Conservation (phyloP, 2,329 filamentous ascomycete species). For the Aspergillus awamori region DNA sequence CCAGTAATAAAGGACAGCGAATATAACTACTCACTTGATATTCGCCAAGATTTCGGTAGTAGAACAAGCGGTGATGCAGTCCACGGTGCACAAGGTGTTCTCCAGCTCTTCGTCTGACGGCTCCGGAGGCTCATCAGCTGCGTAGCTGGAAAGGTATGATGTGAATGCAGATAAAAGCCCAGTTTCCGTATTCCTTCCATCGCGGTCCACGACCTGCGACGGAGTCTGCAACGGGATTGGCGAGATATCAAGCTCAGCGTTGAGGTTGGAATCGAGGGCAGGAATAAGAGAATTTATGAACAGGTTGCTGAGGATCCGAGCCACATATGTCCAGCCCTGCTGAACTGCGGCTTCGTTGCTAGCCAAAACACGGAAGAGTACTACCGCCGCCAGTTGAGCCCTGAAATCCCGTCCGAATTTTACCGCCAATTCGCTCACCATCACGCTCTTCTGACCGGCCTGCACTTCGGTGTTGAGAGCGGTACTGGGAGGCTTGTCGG, state of each 20-base stretch:
- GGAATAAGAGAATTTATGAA: slow-evolving; percentile 94
- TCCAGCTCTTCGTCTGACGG: slow-evolving; percentile 97
- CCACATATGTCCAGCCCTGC: slow-evolving; percentile 64
- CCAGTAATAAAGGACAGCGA: slow-evolving; percentile 19
- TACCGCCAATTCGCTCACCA: slow-evolving; percentile 97
- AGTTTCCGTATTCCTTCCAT: slow-evolving; percentile 73
- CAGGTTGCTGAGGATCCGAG: slow-evolving; percentile 90
- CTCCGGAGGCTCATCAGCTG: slow-evolving; percentile 94
- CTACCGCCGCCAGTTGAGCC: slow-evolving; percentile 88
- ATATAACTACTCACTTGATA: slow-evolving; percentile 64
- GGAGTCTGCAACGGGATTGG: slow-evolving; percentile 88
- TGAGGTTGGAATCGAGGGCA: slow-evolving; percentile 69
- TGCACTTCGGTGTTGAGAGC: slow-evolving; percentile 93
- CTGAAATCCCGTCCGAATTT: slow-evolving; percentile 92
- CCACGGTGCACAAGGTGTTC: slow-evolving; percentile 89
- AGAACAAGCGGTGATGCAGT: slow-evolving; percentile 88
- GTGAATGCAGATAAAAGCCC: slow-evolving; percentile 93
- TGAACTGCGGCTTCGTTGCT: slow-evolving; percentile 78
- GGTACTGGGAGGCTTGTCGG: slow-evolving; percentile 76
- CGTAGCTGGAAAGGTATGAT: slow-evolving; percentile 97
- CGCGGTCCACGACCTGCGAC: slow-evolving; percentile 89
- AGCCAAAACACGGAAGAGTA: slow-evolving; percentile 90
- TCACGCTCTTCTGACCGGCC: slow-evolving; percentile 85
- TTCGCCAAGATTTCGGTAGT: slow-evolving; percentile 82
- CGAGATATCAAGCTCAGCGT: slow-evolving; percentile 69